Percentiles rank a stretch among this genome's conserved stretches.
Evolutionary conservation across 805 yeast genomes (phyloP).

Genomic region (Pachysolen tannophilus): DNA sequence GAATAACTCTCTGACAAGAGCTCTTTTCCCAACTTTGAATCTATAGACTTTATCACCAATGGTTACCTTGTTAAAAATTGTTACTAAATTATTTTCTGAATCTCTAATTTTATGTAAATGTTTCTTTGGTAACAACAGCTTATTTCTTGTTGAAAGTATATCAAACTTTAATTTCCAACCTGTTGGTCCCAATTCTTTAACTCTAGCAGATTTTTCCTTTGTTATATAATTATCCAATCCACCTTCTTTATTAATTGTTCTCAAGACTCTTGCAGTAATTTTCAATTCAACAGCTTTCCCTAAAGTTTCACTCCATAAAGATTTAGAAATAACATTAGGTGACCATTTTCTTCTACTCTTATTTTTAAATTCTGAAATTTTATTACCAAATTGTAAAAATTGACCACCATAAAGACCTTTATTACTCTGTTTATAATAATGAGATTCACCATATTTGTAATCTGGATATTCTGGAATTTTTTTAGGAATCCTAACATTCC

Average conservation of each 20-base stretch:
- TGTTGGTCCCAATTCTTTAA: slow-evolving; percentile 84
- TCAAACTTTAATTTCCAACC: slow-evolving; percentile 89
- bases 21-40: slow-evolving; percentile 58
- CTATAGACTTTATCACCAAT: slow-evolving; percentile 34
- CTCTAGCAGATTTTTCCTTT: slow-evolving; percentile 82
- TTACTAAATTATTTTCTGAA: slow-evolving; percentile 22
- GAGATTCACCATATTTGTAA: slow-evolving; percentile 74
- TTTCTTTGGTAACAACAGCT: slow-evolving; percentile 31
- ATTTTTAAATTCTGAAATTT: slow-evolving; percentile 68
- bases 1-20: slow-evolving; percentile 46
- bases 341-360: slow-evolving; percentile 66
- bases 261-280: slow-evolving; percentile 73
- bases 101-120: slow-evolving; percentile 23
- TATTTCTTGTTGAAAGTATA: slow-evolving; percentile 42
- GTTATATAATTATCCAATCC: slow-evolving; percentile 85
- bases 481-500: slow-evolving; percentile 31
- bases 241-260: slow-evolving; percentile 87
- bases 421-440: slow-evolving; percentile 74
- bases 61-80: slow-evolving; percentile 42
- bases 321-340: slow-evolving; percentile 73
- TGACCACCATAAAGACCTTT: slow-evolving; percentile 89
- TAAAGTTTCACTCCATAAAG: slow-evolving; percentile 79
- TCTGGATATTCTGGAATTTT: slow-evolving; percentile 43
- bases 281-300: slow-evolving; percentile 46
- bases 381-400: slow-evolving; percentile 67